These are phyloP conservation scores for Naegleria gruberi DNA, from an alignment of 208 protist species.

Conservation along the genomic window DNA sequence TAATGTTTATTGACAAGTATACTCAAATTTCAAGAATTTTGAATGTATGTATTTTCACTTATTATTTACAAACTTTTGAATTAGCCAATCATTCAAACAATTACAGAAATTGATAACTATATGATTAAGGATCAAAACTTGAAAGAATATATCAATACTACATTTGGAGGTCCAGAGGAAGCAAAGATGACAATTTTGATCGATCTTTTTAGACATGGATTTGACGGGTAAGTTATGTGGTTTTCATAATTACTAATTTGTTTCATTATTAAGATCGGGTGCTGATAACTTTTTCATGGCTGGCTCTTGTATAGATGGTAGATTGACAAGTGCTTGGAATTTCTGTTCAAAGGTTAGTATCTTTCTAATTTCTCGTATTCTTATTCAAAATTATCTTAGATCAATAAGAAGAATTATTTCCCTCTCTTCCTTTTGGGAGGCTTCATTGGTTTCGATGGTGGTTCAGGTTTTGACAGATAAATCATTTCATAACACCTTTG, in stretches of 20 bases:
- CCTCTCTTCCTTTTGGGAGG: conserved; percentile 86
- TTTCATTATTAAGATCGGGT: too few relatives aligned
- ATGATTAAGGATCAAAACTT: neutral
- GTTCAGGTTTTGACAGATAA: too few relatives aligned
- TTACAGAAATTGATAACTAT: neutral
- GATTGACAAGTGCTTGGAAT: conserved; percentile 94
- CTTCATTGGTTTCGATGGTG: conserved; percentile 91
- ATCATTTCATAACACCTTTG: too few relatives aligned
- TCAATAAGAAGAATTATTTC: conserved; percentile 85
- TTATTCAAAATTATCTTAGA: too few relatives aligned
- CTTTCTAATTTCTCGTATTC: too few relatives aligned
- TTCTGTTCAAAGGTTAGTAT: conserved; percentile 86
- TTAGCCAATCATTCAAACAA: neutral
- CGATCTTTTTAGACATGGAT: conserved; percentile 13
- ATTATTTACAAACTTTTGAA: neutral
- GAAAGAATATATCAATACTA: neutral
- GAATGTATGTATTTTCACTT: neutral
- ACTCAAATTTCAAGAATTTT: conserved; percentile 52
- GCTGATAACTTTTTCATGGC: conserved; percentile 19
- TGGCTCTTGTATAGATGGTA: conserved; percentile 61
- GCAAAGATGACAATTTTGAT: neutral
- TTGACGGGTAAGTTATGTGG: too few relatives aligned
- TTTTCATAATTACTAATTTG: too few relatives aligned
- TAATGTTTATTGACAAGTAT: conserved; percentile 98
- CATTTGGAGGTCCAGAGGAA: conserved; percentile 8